These are phyloP conservation scores for Warburgia ugandensis DNA, from an alignment of 164 flowering plant species.

Conservation along the genomic window DNA sequence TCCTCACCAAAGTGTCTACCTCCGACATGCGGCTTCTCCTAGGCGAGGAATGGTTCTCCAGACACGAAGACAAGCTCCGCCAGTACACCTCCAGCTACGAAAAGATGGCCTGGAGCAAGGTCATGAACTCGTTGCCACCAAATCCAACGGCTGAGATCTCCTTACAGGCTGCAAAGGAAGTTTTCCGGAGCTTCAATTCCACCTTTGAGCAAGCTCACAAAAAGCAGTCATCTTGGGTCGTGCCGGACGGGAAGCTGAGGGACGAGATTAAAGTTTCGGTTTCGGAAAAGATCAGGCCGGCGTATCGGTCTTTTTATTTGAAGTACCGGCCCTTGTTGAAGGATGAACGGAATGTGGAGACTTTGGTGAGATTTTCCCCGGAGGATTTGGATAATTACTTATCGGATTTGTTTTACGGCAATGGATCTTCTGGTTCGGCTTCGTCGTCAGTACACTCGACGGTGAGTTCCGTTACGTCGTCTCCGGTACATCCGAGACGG, in stretches of 20 bases:
- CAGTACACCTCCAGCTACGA: slow-evolving; percentile 45
- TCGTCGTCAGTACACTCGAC: too few relatives aligned
- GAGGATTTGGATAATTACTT: slow-evolving; percentile 65
- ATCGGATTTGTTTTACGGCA: slow-evolving; percentile 55
- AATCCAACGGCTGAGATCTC: slow-evolving; percentile 19
- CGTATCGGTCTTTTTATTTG: slow-evolving; percentile 40
- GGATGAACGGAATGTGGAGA: slow-evolving; percentile 12
- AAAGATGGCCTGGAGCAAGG: slow-evolving; percentile 46
- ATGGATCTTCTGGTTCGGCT: too few relatives aligned
- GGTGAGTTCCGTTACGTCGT: too few relatives aligned
- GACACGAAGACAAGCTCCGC: slow-evolving; percentile 35
- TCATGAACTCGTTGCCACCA: slow-evolving; percentile 30
- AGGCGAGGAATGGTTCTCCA: slow-evolving; percentile 49
- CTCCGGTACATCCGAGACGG: not conserved
- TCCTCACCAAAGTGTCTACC: slow-evolving; percentile 28
- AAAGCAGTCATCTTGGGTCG: slow-evolving; percentile 34
- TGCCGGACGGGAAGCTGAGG: slow-evolving; percentile 39
- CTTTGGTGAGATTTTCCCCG: slow-evolving; percentile 46
- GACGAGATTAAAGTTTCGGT: slow-evolving; percentile 45
- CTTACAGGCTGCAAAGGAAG: slow-evolving; percentile 24
- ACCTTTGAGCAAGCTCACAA: slow-evolving; percentile 38
- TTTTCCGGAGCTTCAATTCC: slow-evolving; percentile 32
- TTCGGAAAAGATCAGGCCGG: slow-evolving; percentile 27
- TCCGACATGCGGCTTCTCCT: slow-evolving; percentile 45
- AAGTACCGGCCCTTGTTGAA: slow-evolving; percentile 14